These are phyloP conservation scores for Phlegmacium glaucopus DNA, from an alignment of 768 basidiomycete species.

Conservation along the genomic window DNA sequence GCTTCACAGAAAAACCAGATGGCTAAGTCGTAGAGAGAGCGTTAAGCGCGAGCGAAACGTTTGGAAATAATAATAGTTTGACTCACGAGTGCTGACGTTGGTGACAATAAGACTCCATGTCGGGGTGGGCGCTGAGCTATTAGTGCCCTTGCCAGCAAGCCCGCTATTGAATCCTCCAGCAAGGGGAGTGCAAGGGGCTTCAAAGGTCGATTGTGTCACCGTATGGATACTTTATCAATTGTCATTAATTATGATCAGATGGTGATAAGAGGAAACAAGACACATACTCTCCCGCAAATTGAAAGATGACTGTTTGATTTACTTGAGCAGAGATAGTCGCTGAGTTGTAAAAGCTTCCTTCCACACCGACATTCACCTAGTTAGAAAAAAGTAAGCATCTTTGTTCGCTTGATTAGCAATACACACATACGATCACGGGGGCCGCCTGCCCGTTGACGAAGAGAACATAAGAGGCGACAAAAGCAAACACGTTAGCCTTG, in stretches of 20 bases:
- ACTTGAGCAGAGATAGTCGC: slow-evolving; percentile 23
- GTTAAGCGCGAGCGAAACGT: background rate
- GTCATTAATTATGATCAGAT: background rate
- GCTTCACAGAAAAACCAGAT: slow-evolving; percentile 39
- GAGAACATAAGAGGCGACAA: slow-evolving; percentile 1
- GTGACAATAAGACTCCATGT: slow-evolving; percentile 35
- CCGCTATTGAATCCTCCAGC: slow-evolving; percentile 40
- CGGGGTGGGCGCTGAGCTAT: slow-evolving; percentile 14
- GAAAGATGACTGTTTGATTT: slow-evolving; percentile 34
- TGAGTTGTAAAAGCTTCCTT: slow-evolving; percentile 38
- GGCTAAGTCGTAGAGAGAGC: background rate
- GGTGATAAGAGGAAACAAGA: background rate
- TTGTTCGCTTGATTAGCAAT: no score
- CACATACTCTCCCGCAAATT: slow-evolving; percentile 34
- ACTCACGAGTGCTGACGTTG: slow-evolving; percentile 27
- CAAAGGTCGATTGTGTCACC: slow-evolving; percentile 35
- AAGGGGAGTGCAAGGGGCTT: slow-evolving; percentile 35
- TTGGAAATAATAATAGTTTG: background rate
- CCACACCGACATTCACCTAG: slow-evolving; percentile 35
- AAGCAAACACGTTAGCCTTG: background rate
- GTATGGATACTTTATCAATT: slow-evolving; percentile 29
- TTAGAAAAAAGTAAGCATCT: background rate
- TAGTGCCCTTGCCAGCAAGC: slow-evolving; percentile 18
- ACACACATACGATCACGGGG: slow-evolving; percentile 14
- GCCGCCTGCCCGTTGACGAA: slow-evolving; percentile 7